phyloP scores from a whole-genome alignment of 176 grass and related monocot genomes.

The Aechmea fasciata region DNA sequence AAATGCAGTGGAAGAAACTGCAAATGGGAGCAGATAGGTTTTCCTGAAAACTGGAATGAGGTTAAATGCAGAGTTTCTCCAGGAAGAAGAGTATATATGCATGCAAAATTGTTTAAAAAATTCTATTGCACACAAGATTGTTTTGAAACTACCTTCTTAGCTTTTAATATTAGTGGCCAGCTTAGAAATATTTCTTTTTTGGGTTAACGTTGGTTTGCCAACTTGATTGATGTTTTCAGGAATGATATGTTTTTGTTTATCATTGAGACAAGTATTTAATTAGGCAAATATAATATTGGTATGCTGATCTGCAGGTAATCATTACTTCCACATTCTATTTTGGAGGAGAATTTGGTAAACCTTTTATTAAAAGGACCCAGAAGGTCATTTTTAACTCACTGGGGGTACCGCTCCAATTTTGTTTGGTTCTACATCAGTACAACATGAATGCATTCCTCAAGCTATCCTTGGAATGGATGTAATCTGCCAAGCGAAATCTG shows the following conservation, averaged over 20 bases:
- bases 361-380: conserved; percentile 82
- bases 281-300: neutral
- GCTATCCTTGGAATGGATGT: conserved; percentile 99
- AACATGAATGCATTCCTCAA: conserved; percentile 99
- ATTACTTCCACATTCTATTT: conserved; percentile 44
- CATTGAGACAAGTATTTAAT: neutral
- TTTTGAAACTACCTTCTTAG: neutral
- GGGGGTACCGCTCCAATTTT: conserved; percentile 78
- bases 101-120: too few relatives aligned
- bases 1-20: too few relatives aligned
- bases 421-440: conserved; percentile 95
- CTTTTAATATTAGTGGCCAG: neutral
- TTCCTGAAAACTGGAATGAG: too few relatives aligned
- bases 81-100: too few relatives aligned
- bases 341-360: conserved; percentile 73
- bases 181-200: neutral
- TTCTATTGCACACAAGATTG: too few relatives aligned
- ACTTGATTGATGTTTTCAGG: neutral
- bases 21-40: too few relatives aligned
- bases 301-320: conserved; percentile 57
- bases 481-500: conserved; percentile 98
- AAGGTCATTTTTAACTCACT: conserved; percentile 91
- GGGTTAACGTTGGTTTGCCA: neutral
- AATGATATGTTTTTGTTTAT: neutral
- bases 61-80: too few relatives aligned